Conservation (phyloP, 2,329 filamentous ascomycete genomes). For the Calonectria crousiana region DNA sequence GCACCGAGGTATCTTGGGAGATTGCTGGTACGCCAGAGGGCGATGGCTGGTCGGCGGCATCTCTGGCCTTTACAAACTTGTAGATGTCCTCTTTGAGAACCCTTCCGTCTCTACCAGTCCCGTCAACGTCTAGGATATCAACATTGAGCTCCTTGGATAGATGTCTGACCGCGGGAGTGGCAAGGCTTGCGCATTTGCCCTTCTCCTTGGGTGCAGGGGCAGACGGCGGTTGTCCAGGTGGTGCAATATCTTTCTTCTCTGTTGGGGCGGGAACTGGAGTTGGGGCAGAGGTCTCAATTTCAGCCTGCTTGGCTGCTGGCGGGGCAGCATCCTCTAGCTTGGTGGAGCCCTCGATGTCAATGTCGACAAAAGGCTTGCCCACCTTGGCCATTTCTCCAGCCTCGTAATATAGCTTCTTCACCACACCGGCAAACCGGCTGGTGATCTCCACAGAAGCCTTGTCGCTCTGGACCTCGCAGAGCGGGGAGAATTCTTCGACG, state of each 20-base stretch:
- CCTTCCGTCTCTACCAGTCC: slow-evolving; percentile 90
- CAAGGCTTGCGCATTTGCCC: slow-evolving; percentile 79
- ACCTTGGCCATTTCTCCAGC: slow-evolving; percentile 97
- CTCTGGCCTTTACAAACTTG: slow-evolving; percentile 71
- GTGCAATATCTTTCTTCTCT: slow-evolving; percentile 25
- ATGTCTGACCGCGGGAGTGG: slow-evolving; percentile 93
- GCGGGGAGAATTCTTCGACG: slow-evolving; percentile 96
- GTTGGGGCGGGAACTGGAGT: slow-evolving; percentile 24
- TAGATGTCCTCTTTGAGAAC: slow-evolving; percentile 94
- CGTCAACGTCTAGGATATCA: slow-evolving; percentile 81
- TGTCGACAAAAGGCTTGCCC: slow-evolving; percentile 93
- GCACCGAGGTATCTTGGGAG: slow-evolving; percentile 53
- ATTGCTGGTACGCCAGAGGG: slow-evolving; percentile 38
- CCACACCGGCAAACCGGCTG: slow-evolving; percentile 92
- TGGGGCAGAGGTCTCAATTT: slow-evolving; percentile 44
- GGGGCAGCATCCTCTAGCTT: slow-evolving; percentile 56
- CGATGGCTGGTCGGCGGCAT: slow-evolving; percentile 47
- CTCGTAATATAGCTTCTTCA: slow-evolving; percentile 96
- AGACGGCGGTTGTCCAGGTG: slow-evolving; percentile 9
- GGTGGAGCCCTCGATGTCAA: slow-evolving; percentile 87
- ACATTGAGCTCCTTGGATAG: slow-evolving; percentile 84
- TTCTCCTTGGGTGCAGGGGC: slow-evolving; percentile 50
- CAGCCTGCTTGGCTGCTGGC: slow-evolving; percentile 49
- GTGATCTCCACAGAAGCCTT: slow-evolving; percentile 95
- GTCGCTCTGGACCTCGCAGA: slow-evolving; percentile 98